Conservation (phyloP, 1,284 basidiomycete genomes). For the Cryptococcus sp. region DNA sequence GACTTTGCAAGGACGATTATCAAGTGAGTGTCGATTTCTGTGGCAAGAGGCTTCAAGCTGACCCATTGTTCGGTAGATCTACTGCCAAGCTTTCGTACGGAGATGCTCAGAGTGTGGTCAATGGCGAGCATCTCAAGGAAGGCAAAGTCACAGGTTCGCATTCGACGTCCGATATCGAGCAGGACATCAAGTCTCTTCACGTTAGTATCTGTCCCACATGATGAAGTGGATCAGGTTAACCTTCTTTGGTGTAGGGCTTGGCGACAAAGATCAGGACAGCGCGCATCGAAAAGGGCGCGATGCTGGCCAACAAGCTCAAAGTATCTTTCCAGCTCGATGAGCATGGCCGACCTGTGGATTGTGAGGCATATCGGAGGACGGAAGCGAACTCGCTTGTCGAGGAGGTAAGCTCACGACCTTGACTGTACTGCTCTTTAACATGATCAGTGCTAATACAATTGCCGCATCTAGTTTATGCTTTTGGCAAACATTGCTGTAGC, state of each 20-base stretch:
- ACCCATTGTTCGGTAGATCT: conserved; percentile 61
- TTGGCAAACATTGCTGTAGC: conserved; percentile 87
- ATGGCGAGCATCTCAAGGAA: conserved; percentile 65
- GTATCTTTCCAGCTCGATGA: conserved; percentile 81
- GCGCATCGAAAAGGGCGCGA: conserved; percentile 78
- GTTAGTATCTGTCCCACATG: conserved; percentile 34
- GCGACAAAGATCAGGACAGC: conserved; percentile 72
- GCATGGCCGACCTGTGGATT: conserved; percentile 78
- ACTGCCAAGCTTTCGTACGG: conserved; percentile 80
- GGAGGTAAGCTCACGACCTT: conserved; percentile 65
- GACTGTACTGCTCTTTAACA: background rate
- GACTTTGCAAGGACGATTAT: conserved; percentile 93
- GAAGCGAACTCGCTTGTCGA: conserved; percentile 84
- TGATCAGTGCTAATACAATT: conserved; percentile 7
- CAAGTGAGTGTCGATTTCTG: conserved; percentile 60
- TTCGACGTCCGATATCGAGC: conserved; percentile 62
- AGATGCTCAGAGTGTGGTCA: conserved; percentile 78
- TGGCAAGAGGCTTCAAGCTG: background rate
- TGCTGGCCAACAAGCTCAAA: conserved; percentile 70
- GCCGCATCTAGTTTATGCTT: conserved; percentile 77
- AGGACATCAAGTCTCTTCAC: conserved; percentile 72
- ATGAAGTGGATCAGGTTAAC: background rate
- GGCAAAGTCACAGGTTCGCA: conserved; percentile 63
- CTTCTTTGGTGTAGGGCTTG: conserved; percentile 52
- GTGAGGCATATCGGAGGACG: conserved; percentile 63